A percentile compares a stretch with the other conserved stretches of the same genome.
Evolutionary conservation across 768 basidiomycete genomes (phyloP).

Genomic region (Hypsizygus marmoreus): DNA sequence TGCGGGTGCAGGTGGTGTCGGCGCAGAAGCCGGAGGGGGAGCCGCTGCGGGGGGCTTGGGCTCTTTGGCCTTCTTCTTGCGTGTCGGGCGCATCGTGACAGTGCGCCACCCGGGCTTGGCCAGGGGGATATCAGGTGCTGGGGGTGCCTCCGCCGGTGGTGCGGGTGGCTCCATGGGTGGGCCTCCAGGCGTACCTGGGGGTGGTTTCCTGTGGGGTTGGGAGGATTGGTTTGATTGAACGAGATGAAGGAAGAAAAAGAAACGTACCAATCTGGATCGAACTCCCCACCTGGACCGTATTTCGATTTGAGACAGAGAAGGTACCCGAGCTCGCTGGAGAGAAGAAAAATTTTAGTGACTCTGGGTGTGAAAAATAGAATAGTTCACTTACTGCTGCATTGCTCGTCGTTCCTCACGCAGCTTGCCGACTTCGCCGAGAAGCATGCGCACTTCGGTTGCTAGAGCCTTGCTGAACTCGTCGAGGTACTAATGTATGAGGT

Average conservation of each 20-base stretch:
- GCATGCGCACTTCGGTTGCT: slow-evolving; percentile 80
- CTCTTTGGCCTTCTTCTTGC: slow-evolving; percentile 46
- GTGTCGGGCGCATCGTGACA: slow-evolving; percentile 40
- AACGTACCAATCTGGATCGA: slow-evolving; percentile 76
- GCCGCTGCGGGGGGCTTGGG: slow-evolving; percentile 37
- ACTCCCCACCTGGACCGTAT: slow-evolving; percentile 85
- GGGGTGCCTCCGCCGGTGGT: slow-evolving; percentile 25
- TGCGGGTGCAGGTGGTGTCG: slow-evolving; percentile 19
- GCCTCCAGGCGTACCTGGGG: slow-evolving; percentile 42
- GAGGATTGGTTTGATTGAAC: not conserved
- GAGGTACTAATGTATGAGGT: slow-evolving; percentile 55
- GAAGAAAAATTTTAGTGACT: not conserved
- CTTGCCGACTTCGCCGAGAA: slow-evolving; percentile 82
- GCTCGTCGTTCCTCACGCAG: slow-evolving; percentile 77
- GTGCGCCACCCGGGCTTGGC: slow-evolving; percentile 66
- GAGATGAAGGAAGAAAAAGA: not conserved
- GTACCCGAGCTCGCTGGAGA: slow-evolving; percentile 69
- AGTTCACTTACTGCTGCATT: slow-evolving; percentile 68
- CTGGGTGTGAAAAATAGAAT: not conserved
- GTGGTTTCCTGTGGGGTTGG: slow-evolving; percentile 40
- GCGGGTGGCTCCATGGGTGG: slow-evolving; percentile 39
- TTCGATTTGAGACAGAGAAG: slow-evolving; percentile 71
- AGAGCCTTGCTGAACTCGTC: slow-evolving; percentile 87
- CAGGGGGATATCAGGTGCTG: slow-evolving; percentile 42
- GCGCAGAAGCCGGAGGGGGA: slow-evolving; percentile 29